Percentiles rank a stretch among this genome's conserved stretches.
These are phyloP conservation scores for Cladosporium sphaerospermum DNA, from an alignment of 2,329 filamentous ascomycete species.

Conservation along the genomic window DNA sequence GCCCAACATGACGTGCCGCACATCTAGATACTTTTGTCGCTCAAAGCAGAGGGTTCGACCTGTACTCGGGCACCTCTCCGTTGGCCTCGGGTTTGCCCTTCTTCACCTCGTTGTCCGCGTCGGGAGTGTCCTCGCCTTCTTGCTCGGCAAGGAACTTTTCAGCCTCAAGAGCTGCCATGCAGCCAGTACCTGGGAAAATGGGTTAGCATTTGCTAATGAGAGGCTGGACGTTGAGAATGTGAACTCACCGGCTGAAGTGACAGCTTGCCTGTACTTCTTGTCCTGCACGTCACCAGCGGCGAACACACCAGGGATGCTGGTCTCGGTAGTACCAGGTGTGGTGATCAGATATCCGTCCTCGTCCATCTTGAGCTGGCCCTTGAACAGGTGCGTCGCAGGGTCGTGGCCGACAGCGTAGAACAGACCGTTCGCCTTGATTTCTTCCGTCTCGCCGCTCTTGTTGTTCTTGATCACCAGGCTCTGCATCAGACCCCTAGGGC, in stretches of 20 bases:
- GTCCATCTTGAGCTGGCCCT: constrained; percentile 83
- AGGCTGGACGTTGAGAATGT: background rate
- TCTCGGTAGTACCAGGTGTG: constrained; percentile 78
- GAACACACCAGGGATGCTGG: constrained; percentile 86
- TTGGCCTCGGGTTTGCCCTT: constrained; percentile 41
- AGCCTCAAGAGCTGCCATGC: constrained; percentile 89
- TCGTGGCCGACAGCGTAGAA: constrained; percentile 98
- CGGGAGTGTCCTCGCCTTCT: constrained; percentile 54
- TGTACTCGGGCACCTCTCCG: constrained; percentile 55
- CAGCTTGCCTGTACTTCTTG: constrained; percentile 95
- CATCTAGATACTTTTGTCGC: background rate
- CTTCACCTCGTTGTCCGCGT: constrained; percentile 44
- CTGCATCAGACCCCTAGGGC: constrained; percentile 72
- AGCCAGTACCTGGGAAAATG: constrained; percentile 67
- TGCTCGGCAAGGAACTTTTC: constrained; percentile 85
- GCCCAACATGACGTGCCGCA: background rate
- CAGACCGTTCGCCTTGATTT: constrained; percentile 81
- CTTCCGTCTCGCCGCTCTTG: constrained; percentile 67
- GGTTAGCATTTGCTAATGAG: constrained; percentile 11
- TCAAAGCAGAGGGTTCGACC: constrained; percentile 58
- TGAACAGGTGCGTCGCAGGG: constrained; percentile 83
- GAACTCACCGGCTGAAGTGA: constrained; percentile 84
- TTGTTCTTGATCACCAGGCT: constrained; percentile 78
- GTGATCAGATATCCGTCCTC: constrained; percentile 87
- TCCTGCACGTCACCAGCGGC: constrained; percentile 97